Conservation (phyloP, 331 rosid genomes). For the Phaseolus coccineus region DNA sequence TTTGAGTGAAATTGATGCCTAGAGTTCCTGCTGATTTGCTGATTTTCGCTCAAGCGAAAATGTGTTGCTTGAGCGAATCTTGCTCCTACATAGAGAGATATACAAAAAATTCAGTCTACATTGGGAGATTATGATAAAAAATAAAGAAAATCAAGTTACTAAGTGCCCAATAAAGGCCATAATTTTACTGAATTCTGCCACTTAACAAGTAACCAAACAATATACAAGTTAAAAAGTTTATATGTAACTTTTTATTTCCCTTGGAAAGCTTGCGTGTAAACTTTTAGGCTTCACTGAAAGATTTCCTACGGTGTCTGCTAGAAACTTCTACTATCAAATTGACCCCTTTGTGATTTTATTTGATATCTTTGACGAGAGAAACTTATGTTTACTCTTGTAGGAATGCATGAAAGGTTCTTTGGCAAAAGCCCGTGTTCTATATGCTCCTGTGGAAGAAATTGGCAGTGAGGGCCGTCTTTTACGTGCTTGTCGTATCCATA, state of each 20-base stretch:
- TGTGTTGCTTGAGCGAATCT: too few relatives aligned
- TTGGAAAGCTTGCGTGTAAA: neutral
- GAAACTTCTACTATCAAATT: constrained; percentile 20
- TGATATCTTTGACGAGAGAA: constrained; percentile 36
- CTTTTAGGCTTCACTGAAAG: constrained; percentile 1
- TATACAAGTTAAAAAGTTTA: neutral
- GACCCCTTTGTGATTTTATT: constrained; percentile 21
- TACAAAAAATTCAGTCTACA: too few relatives aligned
- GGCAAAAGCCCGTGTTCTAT: constrained; percentile 80
- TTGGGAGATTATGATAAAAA: too few relatives aligned
- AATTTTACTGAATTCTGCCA: too few relatives aligned
- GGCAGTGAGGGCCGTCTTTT: constrained; percentile 69
- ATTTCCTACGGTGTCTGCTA: constrained; percentile 29
- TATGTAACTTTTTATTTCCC: neutral
- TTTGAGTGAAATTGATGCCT: too few relatives aligned
- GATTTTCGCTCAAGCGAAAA: too few relatives aligned
- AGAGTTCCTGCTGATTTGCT: too few relatives aligned
- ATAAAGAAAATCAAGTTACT: too few relatives aligned
- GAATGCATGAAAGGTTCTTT: constrained; percentile 84
- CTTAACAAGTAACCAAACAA: constrained; percentile 27
- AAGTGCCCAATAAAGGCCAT: too few relatives aligned
- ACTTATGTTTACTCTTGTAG: constrained; percentile 51
- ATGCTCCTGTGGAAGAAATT: constrained; percentile 86
- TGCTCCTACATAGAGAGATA: too few relatives aligned
- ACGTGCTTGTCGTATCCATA: constrained; percentile 88